phyloP scores from a whole-genome alignment of 148 eudicot genomes.

The Spergularia bocconei region DNA sequence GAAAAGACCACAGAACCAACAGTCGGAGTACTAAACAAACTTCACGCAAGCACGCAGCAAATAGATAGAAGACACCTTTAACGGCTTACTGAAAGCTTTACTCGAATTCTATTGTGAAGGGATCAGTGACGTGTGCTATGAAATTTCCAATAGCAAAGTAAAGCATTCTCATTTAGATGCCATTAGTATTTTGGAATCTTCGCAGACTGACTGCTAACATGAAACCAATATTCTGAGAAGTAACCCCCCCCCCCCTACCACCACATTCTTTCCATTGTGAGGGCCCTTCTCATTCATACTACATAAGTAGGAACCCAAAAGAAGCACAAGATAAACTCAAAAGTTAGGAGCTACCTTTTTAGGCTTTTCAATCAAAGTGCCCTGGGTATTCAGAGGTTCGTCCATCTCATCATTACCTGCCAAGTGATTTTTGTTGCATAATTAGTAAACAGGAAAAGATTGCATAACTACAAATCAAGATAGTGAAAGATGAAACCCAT shows the following conservation, averaged over 20 bases:
- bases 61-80: not conserved
- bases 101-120: not conserved
- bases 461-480: not conserved
- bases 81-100: not conserved
- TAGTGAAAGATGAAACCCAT: not conserved
- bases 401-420: slow-evolving; percentile 25
- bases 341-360: slow-evolving; percentile 31
- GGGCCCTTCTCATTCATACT: not conserved
- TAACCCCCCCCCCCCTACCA: no score
- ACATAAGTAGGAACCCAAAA: not conserved
- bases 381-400: slow-evolving; percentile 24
- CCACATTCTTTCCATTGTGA: not conserved
- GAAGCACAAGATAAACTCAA: not conserved
- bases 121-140: not conserved
- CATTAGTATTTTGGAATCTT: not conserved
- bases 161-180: not conserved
- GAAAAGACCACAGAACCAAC: no score
- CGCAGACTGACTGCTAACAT: not conserved
- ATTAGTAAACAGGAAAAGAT: slow-evolving; percentile 23
- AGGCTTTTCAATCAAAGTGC: slow-evolving; percentile 27
- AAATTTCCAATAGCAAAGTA: not conserved
- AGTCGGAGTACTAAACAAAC: no score
- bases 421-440: slow-evolving; percentile 21
- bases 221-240: not conserved
- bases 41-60: no score